Evolutionary conservation across 306 rosid species (phyloP), one percentile per base, ranked within the genome.

Genomic region (Prunus mongolica): DNA sequence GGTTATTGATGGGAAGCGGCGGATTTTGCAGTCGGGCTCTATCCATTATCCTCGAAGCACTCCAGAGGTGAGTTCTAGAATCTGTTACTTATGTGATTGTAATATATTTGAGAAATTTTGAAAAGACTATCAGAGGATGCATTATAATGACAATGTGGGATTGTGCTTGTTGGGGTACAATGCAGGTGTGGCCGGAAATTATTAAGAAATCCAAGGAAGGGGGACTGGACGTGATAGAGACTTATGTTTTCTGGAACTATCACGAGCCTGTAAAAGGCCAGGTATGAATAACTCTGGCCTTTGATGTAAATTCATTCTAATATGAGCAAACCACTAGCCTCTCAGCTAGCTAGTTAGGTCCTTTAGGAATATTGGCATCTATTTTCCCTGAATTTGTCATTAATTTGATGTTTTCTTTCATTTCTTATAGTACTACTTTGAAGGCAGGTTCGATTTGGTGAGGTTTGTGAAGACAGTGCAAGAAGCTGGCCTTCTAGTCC

Each of bases 1-100:
- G 56, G 69, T 80, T 65, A 80, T 80, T 47, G 62, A 80, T 80
- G 83, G 83, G 71, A 61, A 69, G 63, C 34, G 80, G 34, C 52
- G 52, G 20, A 28, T 80, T 27, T 64, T 80, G 74, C 63, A 68
- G 65, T 80, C 76, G 0, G 83, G 83, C 12, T 80, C 83, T 45
- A 61, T 80, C 34, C 83, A 80, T 44, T 80, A 80, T 55, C 80
- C 83, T 22, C 45, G 83, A 49, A 51, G 67, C 76, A 80, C 76
- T 41, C 76, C 83, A 0, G 71, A 74, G 76, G 80, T 74, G 72
- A 56, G 13, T 46, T 73, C 11, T n/a, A 52, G 22, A 57, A 54
- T 60, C 1, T 74, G 10, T 44, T 24, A 1, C 38, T 27, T 28
- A 14, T 47, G 44, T 12, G 32, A 32, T 71, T 20, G 51, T 20